Evolutionary conservation across 495 filamentous ascomycete species (phyloP), one percentile per base, ranked within the genome.

Genomic region (Bacidia rubella): DNA sequence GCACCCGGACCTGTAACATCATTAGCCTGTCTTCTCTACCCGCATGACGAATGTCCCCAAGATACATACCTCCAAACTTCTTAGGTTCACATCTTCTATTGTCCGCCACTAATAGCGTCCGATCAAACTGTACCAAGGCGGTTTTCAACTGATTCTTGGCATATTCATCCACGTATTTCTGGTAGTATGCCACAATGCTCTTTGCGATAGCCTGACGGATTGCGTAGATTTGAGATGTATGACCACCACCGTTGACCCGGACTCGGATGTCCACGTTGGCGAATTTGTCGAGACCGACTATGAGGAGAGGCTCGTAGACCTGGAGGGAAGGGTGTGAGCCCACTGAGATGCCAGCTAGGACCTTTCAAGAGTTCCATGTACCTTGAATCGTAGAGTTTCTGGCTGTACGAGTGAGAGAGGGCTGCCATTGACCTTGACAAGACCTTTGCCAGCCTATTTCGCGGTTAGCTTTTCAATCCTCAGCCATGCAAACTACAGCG

Each of bases 141-240:
- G 88, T 82, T 86, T 98, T 98, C 62, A 98, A 78, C 74, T 84
- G 77, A 82, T 96, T 98, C 86, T 98, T 98, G 76, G 85, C 83
- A 82, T 97, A 87, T 83, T 98, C 92, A 68, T 98, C 92, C 71
- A 98, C 87, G 76, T 82, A 98, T 78, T 98, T 98, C 81, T 96
- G 92, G 85, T 95, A 97, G 85, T 97, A 98, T 71, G 92, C 90
- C 65, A 98, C 86, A 60, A 94, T 87, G 64, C 84, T 86, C 79
- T 98, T 98, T 73, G 90, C 81, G 71, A 98, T 97, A 59, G 93
- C 90, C 79, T 98, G 92, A 63, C 92, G 89, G 76, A 95, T 87
- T 63, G 92, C 92, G 76, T 97, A 98, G 73, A 98, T 80, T 72
- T 97, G 92, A 21, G 92, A 97, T 56, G 86, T 85, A 79, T 97